phyloP scores from a whole-genome alignment of 2,329 filamentous ascomycete genomes.

The Colletotrichum incanum region DNA sequence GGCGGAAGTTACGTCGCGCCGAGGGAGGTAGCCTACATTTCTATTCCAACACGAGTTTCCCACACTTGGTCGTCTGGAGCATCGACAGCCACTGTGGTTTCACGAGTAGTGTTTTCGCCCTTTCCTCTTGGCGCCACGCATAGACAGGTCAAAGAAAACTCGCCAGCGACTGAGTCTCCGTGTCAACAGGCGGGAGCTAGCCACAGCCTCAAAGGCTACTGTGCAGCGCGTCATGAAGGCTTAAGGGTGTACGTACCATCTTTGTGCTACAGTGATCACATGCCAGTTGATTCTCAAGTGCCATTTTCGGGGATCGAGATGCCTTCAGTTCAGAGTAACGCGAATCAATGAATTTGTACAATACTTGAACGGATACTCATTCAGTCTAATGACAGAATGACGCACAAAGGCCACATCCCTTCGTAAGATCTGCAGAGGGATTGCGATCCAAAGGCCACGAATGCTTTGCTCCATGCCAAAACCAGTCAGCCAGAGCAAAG shows the following conservation, averaged over 20 bases:
- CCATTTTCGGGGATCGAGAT: no score
- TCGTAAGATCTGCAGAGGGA: neutral
- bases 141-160: conserved; percentile 21
- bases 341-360: neutral
- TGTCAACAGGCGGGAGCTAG: conserved; percentile 31
- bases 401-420: neutral
- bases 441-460: neutral
- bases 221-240: neutral
- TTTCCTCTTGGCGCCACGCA: conserved; percentile 17
- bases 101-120: conserved; percentile 12
- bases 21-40: conserved; percentile 19
- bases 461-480: neutral
- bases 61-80: neutral
- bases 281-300: no score
- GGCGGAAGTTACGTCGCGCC: neutral
- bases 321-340: neutral
- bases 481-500: no score
- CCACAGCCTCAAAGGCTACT: neutral
- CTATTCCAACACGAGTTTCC: neutral
- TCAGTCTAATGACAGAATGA: neutral
- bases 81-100: conserved; percentile 21
- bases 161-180: conserved; percentile 13
- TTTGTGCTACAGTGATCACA: neutral
- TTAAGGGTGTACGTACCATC: conserved; percentile 6
- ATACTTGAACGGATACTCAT: neutral